Evolutionary conservation across 2,329 filamentous ascomycete genomes (phyloP).

Genomic region (Colletotrichum scovillei): DNA sequence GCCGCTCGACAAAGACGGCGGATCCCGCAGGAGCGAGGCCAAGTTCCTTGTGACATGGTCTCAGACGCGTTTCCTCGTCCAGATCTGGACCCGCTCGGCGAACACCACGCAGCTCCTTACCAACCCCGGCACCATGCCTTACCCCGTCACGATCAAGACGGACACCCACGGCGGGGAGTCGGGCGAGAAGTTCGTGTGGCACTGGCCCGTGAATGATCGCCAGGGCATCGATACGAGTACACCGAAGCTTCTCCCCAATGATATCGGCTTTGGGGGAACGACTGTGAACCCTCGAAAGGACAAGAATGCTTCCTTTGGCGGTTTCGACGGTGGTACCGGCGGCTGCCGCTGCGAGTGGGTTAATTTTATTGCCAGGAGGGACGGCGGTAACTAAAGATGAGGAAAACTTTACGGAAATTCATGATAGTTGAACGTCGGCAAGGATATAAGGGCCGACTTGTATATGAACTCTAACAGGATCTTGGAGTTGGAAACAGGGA

Average conservation of each 20-base stretch:
- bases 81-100: conserved; percentile 70
- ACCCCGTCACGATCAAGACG: conserved; percentile 69
- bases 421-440: not conserved
- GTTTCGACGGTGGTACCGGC: conserved; percentile 71
- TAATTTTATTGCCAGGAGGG: conserved; percentile 56
- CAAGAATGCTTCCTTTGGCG: conserved; percentile 62
- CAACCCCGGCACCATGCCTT: conserved; percentile 70
- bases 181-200: conserved; percentile 64
- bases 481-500: not conserved
- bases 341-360: conserved; percentile 72
- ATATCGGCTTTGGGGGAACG: conserved; percentile 61
- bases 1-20: conserved; percentile 65
- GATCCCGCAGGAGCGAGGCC: conserved; percentile 64
- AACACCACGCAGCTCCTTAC: conserved; percentile 55
- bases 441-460: not conserved
- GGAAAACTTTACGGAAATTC: not conserved
- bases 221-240: conserved; percentile 57
- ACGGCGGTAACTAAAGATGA: not conserved
- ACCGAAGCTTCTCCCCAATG: conserved; percentile 58
- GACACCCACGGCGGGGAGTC: conserved; percentile 72
- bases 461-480: conserved; percentile 17
- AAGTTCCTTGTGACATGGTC: conserved; percentile 68
- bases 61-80: conserved; percentile 71
- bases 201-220: conserved; percentile 60
- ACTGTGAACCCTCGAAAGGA: conserved; percentile 63